Evolutionary conservation across 352 stramenopile species (phyloP).

Genomic region (Phytophthora multivora): DNA sequence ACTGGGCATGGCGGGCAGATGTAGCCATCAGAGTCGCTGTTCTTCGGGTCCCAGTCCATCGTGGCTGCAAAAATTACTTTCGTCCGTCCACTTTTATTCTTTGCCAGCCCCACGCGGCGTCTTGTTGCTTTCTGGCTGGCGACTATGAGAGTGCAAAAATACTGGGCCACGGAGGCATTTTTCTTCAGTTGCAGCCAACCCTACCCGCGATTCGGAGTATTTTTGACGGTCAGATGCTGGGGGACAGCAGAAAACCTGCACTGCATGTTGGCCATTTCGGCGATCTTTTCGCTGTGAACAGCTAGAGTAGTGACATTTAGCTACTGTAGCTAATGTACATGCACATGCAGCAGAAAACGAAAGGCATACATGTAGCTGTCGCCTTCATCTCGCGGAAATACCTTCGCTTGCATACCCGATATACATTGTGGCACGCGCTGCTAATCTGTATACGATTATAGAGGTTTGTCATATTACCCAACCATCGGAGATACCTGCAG

Average conservation of each 20-base stretch:
- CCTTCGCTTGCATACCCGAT: no score
- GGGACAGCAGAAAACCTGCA: constrained; percentile 13
- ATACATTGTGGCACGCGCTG: not conserved
- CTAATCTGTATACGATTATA: constrained; percentile 24
- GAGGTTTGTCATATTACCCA: constrained; percentile 1
- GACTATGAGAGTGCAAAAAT: constrained; percentile 38
- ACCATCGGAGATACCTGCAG: not conserved
- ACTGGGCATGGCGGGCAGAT: constrained; percentile 85
- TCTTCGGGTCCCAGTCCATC: constrained; percentile 77
- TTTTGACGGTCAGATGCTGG: constrained; percentile 27
- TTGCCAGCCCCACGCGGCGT: not conserved
- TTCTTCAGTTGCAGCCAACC: no score
- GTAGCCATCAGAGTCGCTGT: constrained; percentile 65
- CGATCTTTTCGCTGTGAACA: not conserved
- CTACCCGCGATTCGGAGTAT: constrained; percentile 15
- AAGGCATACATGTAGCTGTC: no score
- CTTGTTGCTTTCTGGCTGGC: constrained; percentile 14
- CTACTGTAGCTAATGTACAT: no score
- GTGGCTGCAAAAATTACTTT: not conserved
- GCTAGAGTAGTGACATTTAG: no score
- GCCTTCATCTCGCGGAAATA: no score
- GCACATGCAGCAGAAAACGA: not conserved
- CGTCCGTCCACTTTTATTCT: no score
- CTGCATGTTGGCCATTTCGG: not conserved
- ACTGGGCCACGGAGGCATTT: constrained; percentile 19